These are phyloP conservation scores for Themeda triandra DNA, from an alignment of 176 grass and related monocot species.

Conservation along the genomic window DNA sequence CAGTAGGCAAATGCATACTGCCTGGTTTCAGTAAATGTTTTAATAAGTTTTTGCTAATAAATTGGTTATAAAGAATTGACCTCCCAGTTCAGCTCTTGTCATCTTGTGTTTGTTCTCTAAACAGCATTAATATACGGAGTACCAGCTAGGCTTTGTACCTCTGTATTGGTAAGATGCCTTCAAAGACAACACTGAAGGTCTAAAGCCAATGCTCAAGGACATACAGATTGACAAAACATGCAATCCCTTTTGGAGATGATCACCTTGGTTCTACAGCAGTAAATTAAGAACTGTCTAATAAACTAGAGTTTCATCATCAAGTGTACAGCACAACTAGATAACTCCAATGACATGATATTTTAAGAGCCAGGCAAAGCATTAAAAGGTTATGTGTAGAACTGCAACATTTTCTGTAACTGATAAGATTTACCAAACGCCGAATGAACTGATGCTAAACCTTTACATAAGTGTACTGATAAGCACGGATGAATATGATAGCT, in stretches of 20 bases:
- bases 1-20: not conserved
- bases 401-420: not conserved
- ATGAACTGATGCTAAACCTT: not conserved
- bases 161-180: not conserved
- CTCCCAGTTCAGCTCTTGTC: slow-evolving; percentile 4
- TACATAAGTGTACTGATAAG: not conserved
- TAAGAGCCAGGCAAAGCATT: not conserved
- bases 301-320: not conserved
- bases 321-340: not conserved
- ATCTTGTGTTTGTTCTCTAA: not conserved
- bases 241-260: not conserved
- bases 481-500: not conserved
- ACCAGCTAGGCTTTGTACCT: not conserved
- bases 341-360: not conserved
- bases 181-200: not conserved
- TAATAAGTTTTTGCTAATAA: not conserved
- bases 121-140: not conserved
- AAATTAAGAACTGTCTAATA: not conserved
- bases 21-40: slow-evolving; percentile 1
- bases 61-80: not conserved
- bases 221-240: not conserved
- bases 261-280: not conserved
- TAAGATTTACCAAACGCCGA: not conserved
- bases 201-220: not conserved
- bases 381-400: not conserved